Base-by-base conservation (phyloP, 2,329 filamentous ascomycete genomes). In the Apiospora rasikravindrae region DNA sequence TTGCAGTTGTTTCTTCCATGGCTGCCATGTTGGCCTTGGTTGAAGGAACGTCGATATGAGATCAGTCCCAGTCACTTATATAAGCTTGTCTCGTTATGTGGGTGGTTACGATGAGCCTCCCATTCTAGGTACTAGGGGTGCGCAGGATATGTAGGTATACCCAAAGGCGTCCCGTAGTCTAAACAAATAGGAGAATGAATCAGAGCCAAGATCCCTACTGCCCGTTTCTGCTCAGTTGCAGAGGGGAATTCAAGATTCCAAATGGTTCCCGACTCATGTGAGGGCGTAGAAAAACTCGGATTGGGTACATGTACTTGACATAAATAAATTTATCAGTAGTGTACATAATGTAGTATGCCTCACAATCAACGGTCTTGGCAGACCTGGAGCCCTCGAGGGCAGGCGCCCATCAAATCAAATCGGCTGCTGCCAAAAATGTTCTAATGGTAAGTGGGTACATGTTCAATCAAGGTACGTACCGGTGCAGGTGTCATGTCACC, bases 241-340 rank as follows among this genome's bases (percentile, higher is more conserved):
- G 22, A 49, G 45, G 22, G 22, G 45, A 64, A 64, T 16, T 22
- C 22, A 64, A 11, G 22, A 64, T 19, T 49, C 4, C 45, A 22
- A 47, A 49, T 37, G 57, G 33, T 22, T 64, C 4, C 19, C 57
- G 40, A 64, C 29, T n/a, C 22, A 16, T n/a, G 57, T 40, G 57
- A 64, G 57, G 53, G 53, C 16, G 53, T 61, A 40, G 13, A 29
- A 64, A 61, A 64, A 64, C 53, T 61, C 53, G 53, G 53, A 61
- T 61, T 37, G 33, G 33, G 33, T 33, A 33, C 3, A 6, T 37
- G 37, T 61, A 61, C 53, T 29, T 53, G 4, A 45, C 19, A 6
- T 10, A 40, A 40, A n/a, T 40, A 40, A 49, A 49, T 49, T 22
- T 37, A 61, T 22, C n/a, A 37, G 7, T 37, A n/a, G n/a, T n/a